Conservation (phyloP, 1,284 basidiomycete genomes). For the Ustilago bromivora region DNA sequence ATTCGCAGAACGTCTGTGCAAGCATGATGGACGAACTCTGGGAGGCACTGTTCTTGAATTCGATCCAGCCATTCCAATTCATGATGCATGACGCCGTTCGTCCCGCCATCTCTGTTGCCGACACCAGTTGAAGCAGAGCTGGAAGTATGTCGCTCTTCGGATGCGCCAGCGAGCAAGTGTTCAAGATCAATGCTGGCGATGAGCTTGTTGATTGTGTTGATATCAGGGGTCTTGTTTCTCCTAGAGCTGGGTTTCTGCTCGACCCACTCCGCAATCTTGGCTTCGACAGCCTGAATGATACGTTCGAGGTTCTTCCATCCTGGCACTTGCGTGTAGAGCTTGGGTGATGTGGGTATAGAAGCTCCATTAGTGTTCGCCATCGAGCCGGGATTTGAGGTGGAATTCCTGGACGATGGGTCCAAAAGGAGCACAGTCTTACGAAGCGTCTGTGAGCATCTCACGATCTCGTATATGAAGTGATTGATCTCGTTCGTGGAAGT, state of each 20-base stretch:
- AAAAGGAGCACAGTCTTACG: slow-evolving; percentile 33
- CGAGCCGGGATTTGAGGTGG: neutral
- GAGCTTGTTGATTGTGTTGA: slow-evolving; percentile 42
- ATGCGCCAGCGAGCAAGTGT: slow-evolving; percentile 45
- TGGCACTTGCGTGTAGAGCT: slow-evolving; percentile 33
- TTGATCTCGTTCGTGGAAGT: slow-evolving; percentile 51
- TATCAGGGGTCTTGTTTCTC: slow-evolving; percentile 35
- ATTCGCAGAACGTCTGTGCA: slow-evolving; percentile 47
- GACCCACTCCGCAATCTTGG: slow-evolving; percentile 45
- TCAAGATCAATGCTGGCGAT: slow-evolving; percentile 55
- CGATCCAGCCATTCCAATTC: slow-evolving; percentile 52
- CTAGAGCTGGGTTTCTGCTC: slow-evolving; percentile 33
- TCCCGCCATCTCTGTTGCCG: neutral
- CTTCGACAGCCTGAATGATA: slow-evolving; percentile 50
- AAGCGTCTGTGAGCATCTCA: slow-evolving; percentile 43
- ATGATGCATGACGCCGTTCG: slow-evolving; percentile 20
- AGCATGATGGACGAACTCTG: slow-evolving; percentile 42
- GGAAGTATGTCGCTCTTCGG: slow-evolving; percentile 17
- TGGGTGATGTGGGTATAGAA: slow-evolving; percentile 23
- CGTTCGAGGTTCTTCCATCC: slow-evolving; percentile 50
- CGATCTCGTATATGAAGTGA: slow-evolving; percentile 60
- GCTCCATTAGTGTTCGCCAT: neutral
- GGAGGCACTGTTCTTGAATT: slow-evolving; percentile 50
- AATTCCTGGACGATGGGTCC: slow-evolving; percentile 16
- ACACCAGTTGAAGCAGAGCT: neutral